A percentile compares a stretch with the other conserved stretches of the same genome.
Conservation (phyloP, 2,329 filamentous ascomycete genomes). For the Pseudopyrenochaeta lycopersici region DNA sequence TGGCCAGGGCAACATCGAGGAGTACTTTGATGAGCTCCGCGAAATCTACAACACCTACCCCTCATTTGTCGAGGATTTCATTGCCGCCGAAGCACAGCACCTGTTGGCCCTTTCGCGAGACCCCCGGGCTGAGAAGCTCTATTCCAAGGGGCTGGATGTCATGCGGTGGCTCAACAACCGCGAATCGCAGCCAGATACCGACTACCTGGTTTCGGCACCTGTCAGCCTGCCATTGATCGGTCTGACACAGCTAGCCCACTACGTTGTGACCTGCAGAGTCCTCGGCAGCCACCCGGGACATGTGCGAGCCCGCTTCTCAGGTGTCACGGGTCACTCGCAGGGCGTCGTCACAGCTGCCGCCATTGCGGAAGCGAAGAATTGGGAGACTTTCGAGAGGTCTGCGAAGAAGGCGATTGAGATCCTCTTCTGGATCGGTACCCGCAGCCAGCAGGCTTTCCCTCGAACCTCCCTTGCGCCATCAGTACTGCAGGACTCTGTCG, state of each 20-base stretch:
- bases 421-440: constrained; percentile 97
- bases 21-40: constrained; percentile 97
- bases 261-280: constrained; percentile 91
- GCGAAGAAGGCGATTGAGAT: constrained; percentile 85
- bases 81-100: constrained; percentile 82
- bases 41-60: constrained; percentile 92
- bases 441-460: constrained; percentile 97
- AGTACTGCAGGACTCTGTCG: constrained; percentile 89
- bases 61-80: constrained; percentile 86
- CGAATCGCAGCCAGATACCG: constrained; percentile 89
- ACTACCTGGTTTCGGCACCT: constrained; percentile 67
- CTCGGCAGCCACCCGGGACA: constrained; percentile 90
- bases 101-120: constrained; percentile 86
- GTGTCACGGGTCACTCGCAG: constrained; percentile 95
- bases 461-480: constrained; percentile 91
- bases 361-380: constrained; percentile 88
- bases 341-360: constrained; percentile 93
- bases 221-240: constrained; percentile 95
- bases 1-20: constrained; percentile 98
- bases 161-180: constrained; percentile 90
- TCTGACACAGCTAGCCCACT: constrained; percentile 94
- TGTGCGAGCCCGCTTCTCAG: constrained; percentile 82
- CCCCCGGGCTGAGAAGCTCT: constrained; percentile 90
- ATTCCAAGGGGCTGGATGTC: constrained; percentile 95
- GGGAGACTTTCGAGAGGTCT: constrained; percentile 88